Conservation (phyloP, 2,329 filamentous ascomycete species). For the Fusarium sp. region DNA sequence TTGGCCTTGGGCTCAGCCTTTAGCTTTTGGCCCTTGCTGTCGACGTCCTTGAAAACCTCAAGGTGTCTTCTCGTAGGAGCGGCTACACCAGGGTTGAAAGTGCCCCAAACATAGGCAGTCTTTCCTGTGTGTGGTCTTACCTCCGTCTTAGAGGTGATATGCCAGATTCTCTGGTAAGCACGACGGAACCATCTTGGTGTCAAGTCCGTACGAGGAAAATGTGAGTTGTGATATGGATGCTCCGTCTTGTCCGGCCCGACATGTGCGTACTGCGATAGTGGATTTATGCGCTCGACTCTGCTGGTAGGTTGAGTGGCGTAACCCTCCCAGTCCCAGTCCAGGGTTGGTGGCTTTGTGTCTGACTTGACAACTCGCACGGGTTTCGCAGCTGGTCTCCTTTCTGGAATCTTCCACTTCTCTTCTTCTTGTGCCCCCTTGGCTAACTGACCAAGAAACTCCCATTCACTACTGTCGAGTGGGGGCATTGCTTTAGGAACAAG, state of each 20-base stretch:
- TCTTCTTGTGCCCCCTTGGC: slow-evolving; percentile 56
- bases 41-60: slow-evolving; percentile 63
- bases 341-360: neutral
- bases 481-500: slow-evolving; percentile 62
- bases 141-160: slow-evolving; percentile 58
- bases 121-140: slow-evolving; percentile 49
- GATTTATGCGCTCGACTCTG: slow-evolving; percentile 53
- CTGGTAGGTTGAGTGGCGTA: slow-evolving; percentile 57
- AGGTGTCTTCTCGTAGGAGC: slow-evolving; percentile 51
- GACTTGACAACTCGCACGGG: neutral
- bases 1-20: slow-evolving; percentile 31
- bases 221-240: slow-evolving; percentile 53
- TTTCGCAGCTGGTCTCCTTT: slow-evolving; percentile 45
- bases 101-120: slow-evolving; percentile 63
- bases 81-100: slow-evolving; percentile 39
- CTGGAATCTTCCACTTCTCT: slow-evolving; percentile 55
- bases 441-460: slow-evolving; percentile 65
- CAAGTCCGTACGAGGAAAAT: slow-evolving; percentile 50
- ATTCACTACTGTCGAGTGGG: slow-evolving; percentile 66
- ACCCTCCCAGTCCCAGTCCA: slow-evolving; percentile 58
- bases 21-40: slow-evolving; percentile 44
- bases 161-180: slow-evolving; percentile 62
- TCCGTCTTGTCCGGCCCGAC: slow-evolving; percentile 46
- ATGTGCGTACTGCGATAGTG: slow-evolving; percentile 49
- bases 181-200: slow-evolving; percentile 60